Percentiles rank a stretch among this genome's conserved stretches.
phyloP scores from a whole-genome alignment of 2,329 filamentous ascomycete genomes.

The Aspergillaceae sp. region DNA sequence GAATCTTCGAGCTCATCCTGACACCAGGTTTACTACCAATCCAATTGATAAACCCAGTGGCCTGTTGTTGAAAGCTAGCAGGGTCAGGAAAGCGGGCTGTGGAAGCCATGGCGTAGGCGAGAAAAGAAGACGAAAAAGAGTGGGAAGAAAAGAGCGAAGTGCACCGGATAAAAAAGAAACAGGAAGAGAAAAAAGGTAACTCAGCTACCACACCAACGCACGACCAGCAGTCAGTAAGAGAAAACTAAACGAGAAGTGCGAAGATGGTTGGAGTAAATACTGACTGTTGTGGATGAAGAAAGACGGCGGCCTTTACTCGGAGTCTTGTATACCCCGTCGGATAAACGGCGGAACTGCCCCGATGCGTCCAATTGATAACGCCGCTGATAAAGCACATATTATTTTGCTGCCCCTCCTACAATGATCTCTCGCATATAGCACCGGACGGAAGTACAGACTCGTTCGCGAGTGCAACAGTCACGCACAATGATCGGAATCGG shows the following conservation, averaged over 20 bases:
- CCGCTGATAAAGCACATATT: slow-evolving; percentile 14
- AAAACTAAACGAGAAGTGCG: slow-evolving; percentile 8
- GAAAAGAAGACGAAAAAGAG: neutral
- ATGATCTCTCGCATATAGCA: neutral
- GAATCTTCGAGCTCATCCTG: slow-evolving; percentile 50
- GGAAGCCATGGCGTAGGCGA: slow-evolving; percentile 23
- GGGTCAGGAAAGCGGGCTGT: slow-evolving; percentile 25
- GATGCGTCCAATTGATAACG: slow-evolving; percentile 22
- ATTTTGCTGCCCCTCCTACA: slow-evolving; percentile 9
- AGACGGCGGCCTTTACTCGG: slow-evolving; percentile 2
- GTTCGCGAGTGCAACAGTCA: neutral
- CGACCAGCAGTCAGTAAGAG: slow-evolving; percentile 4
- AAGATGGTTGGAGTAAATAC: slow-evolving; percentile 2
- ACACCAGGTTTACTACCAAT: slow-evolving; percentile 44
- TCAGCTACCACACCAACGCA: neutral
- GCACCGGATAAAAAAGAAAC: neutral
- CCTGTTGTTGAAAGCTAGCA: slow-evolving; percentile 38
- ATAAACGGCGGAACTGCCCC: slow-evolving; percentile 17
- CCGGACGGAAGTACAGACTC: neutral
- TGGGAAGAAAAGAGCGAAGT: neutral
- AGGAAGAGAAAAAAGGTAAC: neutral
- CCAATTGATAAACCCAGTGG: slow-evolving; percentile 50
- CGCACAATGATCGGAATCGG: slow-evolving; percentile 57
- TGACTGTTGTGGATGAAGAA: slow-evolving; percentile 7
- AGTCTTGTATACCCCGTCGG: slow-evolving; percentile 15